These are phyloP conservation scores for Penicillium angulare DNA, from an alignment of 495 filamentous ascomycete genomes.

Conservation along the genomic window DNA sequence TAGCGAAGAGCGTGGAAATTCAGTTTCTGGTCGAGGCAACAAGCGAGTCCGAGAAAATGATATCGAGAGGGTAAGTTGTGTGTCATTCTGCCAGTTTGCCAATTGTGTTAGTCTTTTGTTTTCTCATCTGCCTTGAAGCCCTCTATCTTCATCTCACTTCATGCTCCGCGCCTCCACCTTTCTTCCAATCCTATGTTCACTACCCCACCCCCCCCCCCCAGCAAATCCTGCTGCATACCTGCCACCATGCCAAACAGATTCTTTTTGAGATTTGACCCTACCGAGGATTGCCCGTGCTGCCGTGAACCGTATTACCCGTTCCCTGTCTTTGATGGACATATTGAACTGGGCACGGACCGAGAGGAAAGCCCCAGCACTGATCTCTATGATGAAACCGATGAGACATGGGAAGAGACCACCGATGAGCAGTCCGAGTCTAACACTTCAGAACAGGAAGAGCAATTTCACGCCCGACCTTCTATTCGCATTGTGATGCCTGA, in stretches of 20 bases:
- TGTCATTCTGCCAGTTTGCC: neutral
- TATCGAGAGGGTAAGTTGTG: conserved; percentile 72
- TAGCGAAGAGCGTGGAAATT: conserved; percentile 80
- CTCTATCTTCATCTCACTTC: neutral
- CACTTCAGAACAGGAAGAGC: conserved; percentile 67
- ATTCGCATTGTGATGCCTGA: conserved; percentile 80
- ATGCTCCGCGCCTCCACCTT: too few species aligned
- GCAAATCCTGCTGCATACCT: too few species aligned
- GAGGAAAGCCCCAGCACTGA: too few species aligned
- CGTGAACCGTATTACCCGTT: too few species aligned
- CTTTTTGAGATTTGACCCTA: too few species aligned
- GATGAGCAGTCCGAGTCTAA: neutral
- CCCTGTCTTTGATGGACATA: too few species aligned
- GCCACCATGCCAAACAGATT: too few species aligned
- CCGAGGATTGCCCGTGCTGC: too few species aligned
- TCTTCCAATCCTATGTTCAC: neutral
- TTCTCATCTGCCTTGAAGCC: too few species aligned
- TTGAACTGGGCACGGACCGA: too few species aligned
- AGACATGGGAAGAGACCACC: neutral
- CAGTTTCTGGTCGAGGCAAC: conserved; percentile 60
- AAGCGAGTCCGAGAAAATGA: conserved; percentile 75
- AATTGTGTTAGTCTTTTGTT: neutral
- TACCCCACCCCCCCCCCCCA: neutral
- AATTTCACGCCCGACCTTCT: conserved; percentile 72
- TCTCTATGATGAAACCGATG: neutral